Conservation (phyloP, 805 yeast genomes). For the Teunomyces funiuensis region DNA sequence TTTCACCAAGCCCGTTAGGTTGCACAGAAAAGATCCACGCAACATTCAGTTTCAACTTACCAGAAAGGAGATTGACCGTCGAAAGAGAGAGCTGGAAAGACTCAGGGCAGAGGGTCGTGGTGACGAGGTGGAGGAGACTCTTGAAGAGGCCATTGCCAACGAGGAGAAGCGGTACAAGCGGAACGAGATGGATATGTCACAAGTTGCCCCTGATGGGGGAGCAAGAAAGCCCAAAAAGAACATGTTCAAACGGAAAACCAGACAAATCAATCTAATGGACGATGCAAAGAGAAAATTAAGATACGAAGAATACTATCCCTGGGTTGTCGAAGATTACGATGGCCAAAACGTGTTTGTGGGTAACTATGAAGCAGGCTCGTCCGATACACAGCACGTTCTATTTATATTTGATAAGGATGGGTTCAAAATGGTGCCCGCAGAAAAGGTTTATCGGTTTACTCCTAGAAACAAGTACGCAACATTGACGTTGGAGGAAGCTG, state of each 20-base stretch:
- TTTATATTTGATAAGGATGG: conserved; percentile 84
- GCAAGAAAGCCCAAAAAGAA: conserved; percentile 65
- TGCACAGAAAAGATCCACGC: conserved; percentile 92
- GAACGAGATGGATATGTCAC: conserved; percentile 50
- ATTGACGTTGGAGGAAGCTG: conserved; percentile 93
- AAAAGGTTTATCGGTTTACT: conserved; percentile 89
- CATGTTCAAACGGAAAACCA: conserved; percentile 72
- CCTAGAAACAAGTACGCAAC: conserved; percentile 93
- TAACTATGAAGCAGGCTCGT: conserved; percentile 85
- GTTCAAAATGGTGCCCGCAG: conserved; percentile 92
- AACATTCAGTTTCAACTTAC: conserved; percentile 85
- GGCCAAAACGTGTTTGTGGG: conserved; percentile 95
- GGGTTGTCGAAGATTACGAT: conserved; percentile 97
- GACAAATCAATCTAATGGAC: conserved; percentile 77
- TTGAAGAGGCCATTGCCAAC: conserved; percentile 16
- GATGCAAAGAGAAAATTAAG: conserved; percentile 81
- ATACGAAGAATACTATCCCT: conserved; percentile 95
- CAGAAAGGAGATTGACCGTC: conserved; percentile 67
- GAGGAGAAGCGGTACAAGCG: conserved; percentile 16
- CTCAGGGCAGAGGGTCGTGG: conserved; percentile 13
- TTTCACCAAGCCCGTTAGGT: conserved; percentile 79
- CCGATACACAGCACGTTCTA: conserved; percentile 77
- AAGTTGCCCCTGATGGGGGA: conserved; percentile 91
- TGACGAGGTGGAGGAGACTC: conserved; percentile 4
- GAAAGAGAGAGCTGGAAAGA: conserved; percentile 35